Evolutionary conservation across 1,284 basidiomycete species (phyloP).

Genomic region (Moesziomyces aphidis): DNA sequence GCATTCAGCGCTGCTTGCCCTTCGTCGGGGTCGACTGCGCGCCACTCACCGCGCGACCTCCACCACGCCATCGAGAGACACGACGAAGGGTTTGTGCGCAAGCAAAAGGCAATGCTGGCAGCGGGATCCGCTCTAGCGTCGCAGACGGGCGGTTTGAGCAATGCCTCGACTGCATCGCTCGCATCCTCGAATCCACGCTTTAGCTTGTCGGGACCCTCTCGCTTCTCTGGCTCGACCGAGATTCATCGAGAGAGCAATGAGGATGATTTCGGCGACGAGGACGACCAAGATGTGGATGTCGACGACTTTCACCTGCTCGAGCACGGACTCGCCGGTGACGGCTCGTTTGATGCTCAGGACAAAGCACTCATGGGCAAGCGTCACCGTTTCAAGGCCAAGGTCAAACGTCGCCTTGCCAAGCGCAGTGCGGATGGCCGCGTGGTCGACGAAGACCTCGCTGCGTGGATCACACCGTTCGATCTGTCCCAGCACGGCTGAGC

Average conservation of each 20-base stretch:
- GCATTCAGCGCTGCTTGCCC: slow-evolving; percentile 55
- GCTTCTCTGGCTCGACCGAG: slow-evolving; percentile 9
- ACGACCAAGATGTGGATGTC: slow-evolving; percentile 37
- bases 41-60: slow-evolving; percentile 55
- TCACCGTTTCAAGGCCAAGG: slow-evolving; percentile 45
- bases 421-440: slow-evolving; percentile 42
- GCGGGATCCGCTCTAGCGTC: slow-evolving; percentile 18
- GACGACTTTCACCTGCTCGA: slow-evolving; percentile 34
- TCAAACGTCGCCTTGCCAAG: slow-evolving; percentile 52
- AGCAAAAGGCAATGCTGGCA: slow-evolving; percentile 33
- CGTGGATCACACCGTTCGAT: slow-evolving; percentile 59
- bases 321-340: slow-evolving; percentile 15
- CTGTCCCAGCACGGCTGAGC: slow-evolving; percentile 40
- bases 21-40: slow-evolving; percentile 39
- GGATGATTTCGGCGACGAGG: slow-evolving; percentile 10
- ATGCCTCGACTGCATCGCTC: slow-evolving; percentile 6
- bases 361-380: slow-evolving; percentile 44
- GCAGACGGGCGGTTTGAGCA: neutral
- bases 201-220: slow-evolving; percentile 16
- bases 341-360: slow-evolving; percentile 44
- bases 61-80: slow-evolving; percentile 58
- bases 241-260: neutral
- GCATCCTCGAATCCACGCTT: slow-evolving; percentile 5
- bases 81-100: slow-evolving; percentile 49
- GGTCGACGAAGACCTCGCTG: slow-evolving; percentile 54